Conservation (phyloP, 495 filamentous ascomycete species). For the Annulohypoxylon maeteangense region DNA sequence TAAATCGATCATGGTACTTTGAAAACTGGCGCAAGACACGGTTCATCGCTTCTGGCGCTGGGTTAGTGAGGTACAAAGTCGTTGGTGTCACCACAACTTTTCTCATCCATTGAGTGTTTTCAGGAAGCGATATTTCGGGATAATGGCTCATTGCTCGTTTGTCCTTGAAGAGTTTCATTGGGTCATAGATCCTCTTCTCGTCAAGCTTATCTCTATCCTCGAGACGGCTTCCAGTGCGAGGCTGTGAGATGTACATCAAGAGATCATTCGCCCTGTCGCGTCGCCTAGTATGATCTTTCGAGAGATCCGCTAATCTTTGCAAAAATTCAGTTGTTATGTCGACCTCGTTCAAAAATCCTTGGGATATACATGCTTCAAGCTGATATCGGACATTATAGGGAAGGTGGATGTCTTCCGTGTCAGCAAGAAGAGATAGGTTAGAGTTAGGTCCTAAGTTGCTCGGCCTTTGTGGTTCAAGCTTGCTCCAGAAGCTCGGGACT, state of each 20-base stretch:
- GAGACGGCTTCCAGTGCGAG: slow-evolving; percentile 8
- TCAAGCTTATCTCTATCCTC: slow-evolving; percentile 48
- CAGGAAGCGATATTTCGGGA: slow-evolving; percentile 66
- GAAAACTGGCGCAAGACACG: slow-evolving; percentile 80
- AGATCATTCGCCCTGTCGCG: slow-evolving; percentile 52
- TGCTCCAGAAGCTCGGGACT: slow-evolving; percentile 62
- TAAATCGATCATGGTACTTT: slow-evolving; percentile 77
- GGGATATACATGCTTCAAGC: slow-evolving; percentile 89
- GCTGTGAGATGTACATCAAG: slow-evolving; percentile 54
- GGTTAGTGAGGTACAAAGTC: slow-evolving; percentile 79
- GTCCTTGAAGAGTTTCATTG: slow-evolving; percentile 77
- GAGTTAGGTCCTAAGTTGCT: slow-evolving; percentile 22
- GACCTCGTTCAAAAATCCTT: slow-evolving; percentile 80
- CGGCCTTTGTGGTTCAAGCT: slow-evolving; percentile 58
- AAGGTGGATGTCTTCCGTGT: slow-evolving; percentile 59
- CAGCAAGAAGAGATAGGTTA: slow-evolving; percentile 50
- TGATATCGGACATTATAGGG: slow-evolving; percentile 85
- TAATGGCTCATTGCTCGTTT: slow-evolving; percentile 57
- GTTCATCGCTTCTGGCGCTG: slow-evolving; percentile 87
- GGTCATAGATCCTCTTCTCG: slow-evolving; percentile 70
- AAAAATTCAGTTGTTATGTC: slow-evolving; percentile 75
- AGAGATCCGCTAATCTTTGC: slow-evolving; percentile 64
- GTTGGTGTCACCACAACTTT: slow-evolving; percentile 85
- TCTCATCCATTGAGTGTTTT: slow-evolving; percentile 78
- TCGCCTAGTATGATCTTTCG: slow-evolving; percentile 13